Evolutionary conservation across 2,329 filamentous ascomycete species (phyloP).

Genomic region (Xylariales sp.): DNA sequence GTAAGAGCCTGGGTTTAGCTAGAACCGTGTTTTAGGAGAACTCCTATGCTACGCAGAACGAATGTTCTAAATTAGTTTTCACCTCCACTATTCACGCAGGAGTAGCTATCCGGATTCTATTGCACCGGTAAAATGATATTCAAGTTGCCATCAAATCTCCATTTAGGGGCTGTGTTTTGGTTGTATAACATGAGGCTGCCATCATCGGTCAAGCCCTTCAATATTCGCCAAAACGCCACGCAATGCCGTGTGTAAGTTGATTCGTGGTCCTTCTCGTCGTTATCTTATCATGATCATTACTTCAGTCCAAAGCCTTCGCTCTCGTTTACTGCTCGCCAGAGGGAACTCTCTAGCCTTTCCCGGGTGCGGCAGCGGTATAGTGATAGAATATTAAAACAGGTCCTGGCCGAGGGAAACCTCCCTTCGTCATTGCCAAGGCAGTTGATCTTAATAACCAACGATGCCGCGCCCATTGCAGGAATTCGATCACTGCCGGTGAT

Average conservation of each 20-base stretch:
- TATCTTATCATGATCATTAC: slow-evolving; percentile 42
- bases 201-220: slow-evolving; percentile 15
- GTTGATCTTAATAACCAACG: slow-evolving; percentile 78
- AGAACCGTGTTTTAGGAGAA: no score
- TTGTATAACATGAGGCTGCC: slow-evolving; percentile 1
- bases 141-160: slow-evolving; percentile 12
- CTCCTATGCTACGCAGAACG: not conserved
- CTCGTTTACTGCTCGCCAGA: slow-evolving; percentile 89
- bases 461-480: slow-evolving; percentile 84
- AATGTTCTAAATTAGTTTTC: slow-evolving; percentile 3
- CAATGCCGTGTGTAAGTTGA: slow-evolving; percentile 31
- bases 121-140: slow-evolving; percentile 21
- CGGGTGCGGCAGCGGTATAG: slow-evolving; percentile 78
- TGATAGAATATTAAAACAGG: slow-evolving; percentile 88
- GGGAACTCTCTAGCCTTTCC: slow-evolving; percentile 73
- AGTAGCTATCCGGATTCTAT: slow-evolving; percentile 2
- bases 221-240: slow-evolving; percentile 33
- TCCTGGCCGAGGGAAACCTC: slow-evolving; percentile 85
- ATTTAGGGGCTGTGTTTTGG: slow-evolving; percentile 8
- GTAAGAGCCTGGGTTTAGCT: no score
- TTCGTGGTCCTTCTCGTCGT: slow-evolving; percentile 25
- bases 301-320: slow-evolving; percentile 89
- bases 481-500: slow-evolving; percentile 92
- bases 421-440: slow-evolving; percentile 80
- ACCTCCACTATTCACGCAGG: not conserved